Evolutionary conservation across 495 filamentous ascomycete species (phyloP), one percentile per base, ranked within the genome.

Genomic region (Penicillium cosmopolitanum): DNA sequence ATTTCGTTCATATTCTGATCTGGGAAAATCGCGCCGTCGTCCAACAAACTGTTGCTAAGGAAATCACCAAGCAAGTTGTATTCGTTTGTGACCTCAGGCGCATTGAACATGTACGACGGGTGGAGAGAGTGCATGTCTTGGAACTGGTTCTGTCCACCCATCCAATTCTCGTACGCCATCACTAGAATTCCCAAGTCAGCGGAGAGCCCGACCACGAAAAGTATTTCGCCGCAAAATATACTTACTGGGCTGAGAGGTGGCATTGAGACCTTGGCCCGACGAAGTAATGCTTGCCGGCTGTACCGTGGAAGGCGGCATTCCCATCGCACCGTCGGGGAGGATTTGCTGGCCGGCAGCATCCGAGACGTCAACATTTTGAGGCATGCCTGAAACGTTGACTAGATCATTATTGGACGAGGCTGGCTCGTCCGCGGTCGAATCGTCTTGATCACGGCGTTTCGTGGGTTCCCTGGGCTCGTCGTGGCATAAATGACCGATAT

Each of bases 401-500:
- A 74, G 70, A 23, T 80, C 79, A 65, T 78, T 78, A 50, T 78
- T 80, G 15, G 82, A 76, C 56, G 82, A 76, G 55, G 71, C 80
- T 62, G 83, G 81, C 50, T 90, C 87, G 66, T 85, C 84, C 55
- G 78, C 82, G 16, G 79, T 73, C 42, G 83, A 84, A 56, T 84
- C 79, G 33, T 84, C 89, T 53, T 82, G 79, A 65, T 89, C 88
- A 66, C 80, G 83, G 73, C 92, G 90, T 71, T 96, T 96, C 42
- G 76, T 66, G 57, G 84, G 75, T 72, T 94, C 90, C 75, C 96
- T 87, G 57, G 93, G 93, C 77, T 98, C 95, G 73, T 99, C 95
- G 78, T 98, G 95, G 78, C 95, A 99, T 56, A 99, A 81, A 82
- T 98, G 95, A 64, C 94, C 95, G 73, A 99, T 99, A 81, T 96